These are phyloP conservation scores for Petunia secreta DNA, from an alignment of 257 asterid species.

Conservation along the genomic window DNA sequence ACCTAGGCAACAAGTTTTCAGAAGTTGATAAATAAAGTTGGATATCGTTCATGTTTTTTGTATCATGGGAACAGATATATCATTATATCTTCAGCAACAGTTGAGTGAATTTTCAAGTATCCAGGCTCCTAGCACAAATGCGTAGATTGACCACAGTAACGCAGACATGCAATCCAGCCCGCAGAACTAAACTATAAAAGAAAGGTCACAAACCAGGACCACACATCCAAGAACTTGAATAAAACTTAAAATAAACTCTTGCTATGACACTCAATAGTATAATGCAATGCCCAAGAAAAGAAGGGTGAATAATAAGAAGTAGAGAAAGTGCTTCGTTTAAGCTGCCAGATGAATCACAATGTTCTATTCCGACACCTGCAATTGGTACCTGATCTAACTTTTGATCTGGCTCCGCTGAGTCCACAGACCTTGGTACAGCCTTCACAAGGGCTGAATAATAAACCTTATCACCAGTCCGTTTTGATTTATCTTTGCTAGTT, in stretches of 20 bases:
- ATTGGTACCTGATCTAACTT: slow-evolving; percentile 81
- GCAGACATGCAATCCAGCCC: slow-evolving; percentile 13
- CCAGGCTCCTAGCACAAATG: slow-evolving; percentile 18
- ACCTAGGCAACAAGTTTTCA: slow-evolving; percentile 50
- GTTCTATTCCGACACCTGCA: slow-evolving; percentile 19
- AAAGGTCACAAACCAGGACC: slow-evolving; percentile 23
- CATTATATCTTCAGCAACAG: not conserved
- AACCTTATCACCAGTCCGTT: slow-evolving; percentile 72
- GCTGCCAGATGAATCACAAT: slow-evolving; percentile 15
- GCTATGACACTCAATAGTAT: slow-evolving; percentile 3
- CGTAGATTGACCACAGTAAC: not conserved
- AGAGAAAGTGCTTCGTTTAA: not conserved
- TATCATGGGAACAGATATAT: not conserved
- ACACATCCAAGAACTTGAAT: slow-evolving; percentile 3
- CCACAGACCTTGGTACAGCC: slow-evolving; percentile 91
- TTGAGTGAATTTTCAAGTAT: slow-evolving; percentile 12
- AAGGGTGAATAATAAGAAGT: not conserved
- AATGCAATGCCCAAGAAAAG: slow-evolving; percentile 10
- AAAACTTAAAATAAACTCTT: slow-evolving; percentile 15
- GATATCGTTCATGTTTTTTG: slow-evolving; percentile 7
- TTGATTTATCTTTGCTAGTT: slow-evolving; percentile 55
- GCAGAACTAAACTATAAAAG: slow-evolving; percentile 4
- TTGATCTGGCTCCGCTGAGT: slow-evolving; percentile 85
- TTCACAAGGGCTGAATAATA: slow-evolving; percentile 96
- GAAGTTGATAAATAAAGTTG: not conserved